phyloP scores from a whole-genome alignment of 2,329 filamentous ascomycete genomes.

The Arachnomyces sp. region DNA sequence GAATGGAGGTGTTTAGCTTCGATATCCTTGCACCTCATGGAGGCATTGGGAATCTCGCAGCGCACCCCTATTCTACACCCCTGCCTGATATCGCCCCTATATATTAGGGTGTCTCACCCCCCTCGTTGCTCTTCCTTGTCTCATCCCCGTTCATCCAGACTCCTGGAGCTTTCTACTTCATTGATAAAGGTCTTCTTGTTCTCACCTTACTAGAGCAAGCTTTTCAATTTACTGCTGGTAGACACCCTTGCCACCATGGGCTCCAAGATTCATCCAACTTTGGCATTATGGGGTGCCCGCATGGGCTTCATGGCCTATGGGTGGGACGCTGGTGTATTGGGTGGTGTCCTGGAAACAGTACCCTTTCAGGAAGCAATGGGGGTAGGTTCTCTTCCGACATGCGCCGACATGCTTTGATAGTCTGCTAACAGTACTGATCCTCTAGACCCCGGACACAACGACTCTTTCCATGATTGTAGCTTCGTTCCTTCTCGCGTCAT shows the following conservation, averaged over 20 bases:
- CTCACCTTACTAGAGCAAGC: no score
- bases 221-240: no score
- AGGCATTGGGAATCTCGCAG: no score
- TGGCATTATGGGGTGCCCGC: conserved; percentile 8
- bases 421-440: neutral
- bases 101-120: no score
- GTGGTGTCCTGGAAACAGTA: conserved; percentile 22
- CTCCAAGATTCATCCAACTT: conserved; percentile 2
- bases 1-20: no score
- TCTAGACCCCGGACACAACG: conserved; percentile 17
- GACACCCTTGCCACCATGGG: neutral
- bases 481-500: conserved; percentile 23
- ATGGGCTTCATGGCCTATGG: conserved; percentile 28
- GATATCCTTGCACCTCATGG: no score
- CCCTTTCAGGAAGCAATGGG: conserved; percentile 24
- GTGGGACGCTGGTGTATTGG: conserved; percentile 29
- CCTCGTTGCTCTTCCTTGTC: no score
- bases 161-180: no score
- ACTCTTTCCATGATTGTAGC: conserved; percentile 23
- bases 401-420: neutral
- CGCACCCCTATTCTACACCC: no score
- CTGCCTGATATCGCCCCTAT: no score
- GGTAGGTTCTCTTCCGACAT: conserved; percentile 10
- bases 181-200: no score
- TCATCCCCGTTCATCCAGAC: no score